Evolutionary conservation across 164 flowering plant genomes (phyloP).

Genomic region (Paratinospora sagittata): DNA sequence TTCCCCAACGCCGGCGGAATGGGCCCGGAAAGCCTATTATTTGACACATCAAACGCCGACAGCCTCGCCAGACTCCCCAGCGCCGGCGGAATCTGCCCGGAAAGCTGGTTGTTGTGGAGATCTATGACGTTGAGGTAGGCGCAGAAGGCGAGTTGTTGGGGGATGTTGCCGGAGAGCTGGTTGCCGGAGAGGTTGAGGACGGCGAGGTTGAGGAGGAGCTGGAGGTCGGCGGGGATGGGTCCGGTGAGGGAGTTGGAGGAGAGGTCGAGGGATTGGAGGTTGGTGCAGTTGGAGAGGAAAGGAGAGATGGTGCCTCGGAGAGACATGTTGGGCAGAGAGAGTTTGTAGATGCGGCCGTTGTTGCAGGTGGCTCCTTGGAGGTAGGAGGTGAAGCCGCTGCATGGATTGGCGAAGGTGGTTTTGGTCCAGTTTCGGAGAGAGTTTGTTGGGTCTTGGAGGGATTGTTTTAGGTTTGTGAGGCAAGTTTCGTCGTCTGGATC

Average conservation of each 20-base stretch:
- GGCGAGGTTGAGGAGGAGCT: constrained; percentile 70
- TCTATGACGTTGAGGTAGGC: constrained; percentile 90
- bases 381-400: constrained; percentile 72
- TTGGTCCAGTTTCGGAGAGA: constrained; percentile 72
- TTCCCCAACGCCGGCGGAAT: constrained; percentile 61
- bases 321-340: constrained; percentile 59
- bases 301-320: constrained; percentile 78
- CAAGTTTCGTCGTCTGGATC: constrained; percentile 85
- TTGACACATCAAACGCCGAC: constrained; percentile 72
- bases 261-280: constrained; percentile 87
- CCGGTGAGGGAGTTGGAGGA: constrained; percentile 78
- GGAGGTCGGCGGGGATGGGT: constrained; percentile 70
- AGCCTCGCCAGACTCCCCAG: constrained; percentile 60
- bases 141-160: constrained; percentile 61
- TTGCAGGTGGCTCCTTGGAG: constrained; percentile 86
- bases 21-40: constrained; percentile 60
- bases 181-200: constrained; percentile 86
- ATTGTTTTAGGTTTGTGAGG: constrained; percentile 39
- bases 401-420: constrained; percentile 57
- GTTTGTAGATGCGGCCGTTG: constrained; percentile 94
- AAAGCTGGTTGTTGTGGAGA: constrained; percentile 56
- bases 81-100: constrained; percentile 72
- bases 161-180: constrained; percentile 57
- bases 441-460: constrained; percentile 55
- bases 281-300: constrained; percentile 74